A percentile compares a stretch with the other conserved stretches of the same genome.
Conservation (phyloP, 495 filamentous ascomycete species). For the Talaromyces nanjingensis region DNA sequence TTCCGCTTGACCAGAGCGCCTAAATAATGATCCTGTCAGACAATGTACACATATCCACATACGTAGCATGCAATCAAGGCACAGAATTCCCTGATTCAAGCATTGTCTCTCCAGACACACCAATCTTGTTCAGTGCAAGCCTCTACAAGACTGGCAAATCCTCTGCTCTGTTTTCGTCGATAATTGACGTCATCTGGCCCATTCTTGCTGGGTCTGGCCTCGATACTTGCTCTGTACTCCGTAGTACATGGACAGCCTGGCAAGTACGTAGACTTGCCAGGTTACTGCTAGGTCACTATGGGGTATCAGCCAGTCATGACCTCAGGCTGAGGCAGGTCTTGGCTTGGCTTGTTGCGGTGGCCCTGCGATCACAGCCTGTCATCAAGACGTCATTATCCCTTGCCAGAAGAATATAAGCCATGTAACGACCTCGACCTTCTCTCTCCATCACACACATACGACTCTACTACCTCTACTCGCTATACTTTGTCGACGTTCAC, state of each 20-base stretch:
- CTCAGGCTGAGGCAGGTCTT: background rate
- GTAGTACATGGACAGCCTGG: background rate
- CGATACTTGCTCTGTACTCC: background rate
- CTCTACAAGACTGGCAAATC: background rate
- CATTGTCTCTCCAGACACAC: background rate
- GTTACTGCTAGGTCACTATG: background rate
- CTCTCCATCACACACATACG: background rate
- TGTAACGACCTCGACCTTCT: background rate
- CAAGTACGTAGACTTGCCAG: background rate
- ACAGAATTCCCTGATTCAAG: background rate
- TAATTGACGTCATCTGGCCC: background rate
- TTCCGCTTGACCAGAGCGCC: background rate
- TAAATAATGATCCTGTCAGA: background rate
- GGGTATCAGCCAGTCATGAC: background rate
- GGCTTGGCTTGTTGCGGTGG: background rate
- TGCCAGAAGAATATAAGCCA: constrained; percentile 1
- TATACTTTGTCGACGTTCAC: background rate
- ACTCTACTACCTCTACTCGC: background rate
- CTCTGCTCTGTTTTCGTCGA: background rate
- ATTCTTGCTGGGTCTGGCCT: background rate
- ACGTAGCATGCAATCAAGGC: background rate
- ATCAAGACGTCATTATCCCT: background rate
- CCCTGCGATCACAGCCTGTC: background rate
- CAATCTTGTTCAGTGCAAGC: background rate
- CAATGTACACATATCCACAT: background rate